phyloP scores from a whole-genome alignment of 805 yeast species.

The Metschnikowia colocasiae region DNA sequence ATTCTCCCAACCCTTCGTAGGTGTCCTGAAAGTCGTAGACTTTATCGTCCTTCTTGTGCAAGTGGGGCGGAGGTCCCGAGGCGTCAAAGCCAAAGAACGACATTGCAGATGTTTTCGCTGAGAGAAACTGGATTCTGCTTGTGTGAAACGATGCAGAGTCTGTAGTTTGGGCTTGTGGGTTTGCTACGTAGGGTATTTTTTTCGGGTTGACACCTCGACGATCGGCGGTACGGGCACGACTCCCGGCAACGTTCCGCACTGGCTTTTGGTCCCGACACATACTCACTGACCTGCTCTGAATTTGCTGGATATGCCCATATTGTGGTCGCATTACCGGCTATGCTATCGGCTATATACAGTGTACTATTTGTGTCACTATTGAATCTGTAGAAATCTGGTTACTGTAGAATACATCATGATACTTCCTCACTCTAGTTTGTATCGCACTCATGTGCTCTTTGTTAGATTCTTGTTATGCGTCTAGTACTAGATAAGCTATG shows the following conservation, averaged over 20 bases:
- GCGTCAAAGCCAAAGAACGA: slow-evolving; percentile 68
- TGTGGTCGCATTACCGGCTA: too few species aligned
- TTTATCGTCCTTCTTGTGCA: slow-evolving; percentile 21
- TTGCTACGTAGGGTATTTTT: slow-evolving; percentile 3
- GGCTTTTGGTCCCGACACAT: slow-evolving; percentile 3
- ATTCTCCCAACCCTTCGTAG: slow-evolving; percentile 73
- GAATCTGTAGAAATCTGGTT: too few species aligned
- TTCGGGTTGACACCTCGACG: slow-evolving; percentile 1
- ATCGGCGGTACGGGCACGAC: slow-evolving; percentile 7
- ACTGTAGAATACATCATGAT: too few species aligned
- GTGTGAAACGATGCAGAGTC: background rate
- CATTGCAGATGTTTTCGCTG: slow-evolving; percentile 33
- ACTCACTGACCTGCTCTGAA: too few species aligned
- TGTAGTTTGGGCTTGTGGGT: background rate
- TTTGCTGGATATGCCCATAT: too few species aligned
- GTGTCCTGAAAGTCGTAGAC: slow-evolving; percentile 78
- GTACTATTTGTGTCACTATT: too few species aligned
- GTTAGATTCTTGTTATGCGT: too few species aligned
- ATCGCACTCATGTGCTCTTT: too few species aligned
- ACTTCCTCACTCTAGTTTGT: too few species aligned
- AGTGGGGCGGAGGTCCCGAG: slow-evolving; percentile 33
- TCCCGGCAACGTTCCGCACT: background rate
- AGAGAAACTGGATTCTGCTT: background rate
- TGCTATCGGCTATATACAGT: too few species aligned
- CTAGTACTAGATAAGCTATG: too few species aligned